These are phyloP conservation scores for Rosa hybrid DNA, from an alignment of 331 rosid species.

Conservation along the genomic window DNA sequence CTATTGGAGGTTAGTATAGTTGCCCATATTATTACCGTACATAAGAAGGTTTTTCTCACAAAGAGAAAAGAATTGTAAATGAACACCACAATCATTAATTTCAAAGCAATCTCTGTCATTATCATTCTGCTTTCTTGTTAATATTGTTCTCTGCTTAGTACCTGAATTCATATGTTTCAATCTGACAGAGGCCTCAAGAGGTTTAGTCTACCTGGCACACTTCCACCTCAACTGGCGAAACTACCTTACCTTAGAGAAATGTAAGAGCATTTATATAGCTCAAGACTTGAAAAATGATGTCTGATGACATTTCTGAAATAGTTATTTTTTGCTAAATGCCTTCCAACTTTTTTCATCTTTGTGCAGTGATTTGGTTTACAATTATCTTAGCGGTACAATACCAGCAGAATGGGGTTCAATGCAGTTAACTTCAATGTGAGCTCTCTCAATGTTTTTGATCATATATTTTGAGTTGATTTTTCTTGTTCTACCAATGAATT, in stretches of 20 bases:
- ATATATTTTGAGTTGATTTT: slow-evolving; percentile 15
- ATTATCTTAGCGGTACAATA: slow-evolving; percentile 70
- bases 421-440: slow-evolving; percentile 59
- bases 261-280: slow-evolving; percentile 42
- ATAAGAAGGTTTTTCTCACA: background rate
- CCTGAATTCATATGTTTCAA: slow-evolving; percentile 18
- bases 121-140: background rate
- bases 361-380: slow-evolving; percentile 61
- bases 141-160: slow-evolving; percentile 6
- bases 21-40: background rate
- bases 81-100: background rate
- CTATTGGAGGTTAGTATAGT: slow-evolving; percentile 14
- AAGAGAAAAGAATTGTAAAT: background rate
- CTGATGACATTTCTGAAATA: background rate
- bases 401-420: slow-evolving; percentile 74
- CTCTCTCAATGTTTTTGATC: slow-evolving; percentile 15
- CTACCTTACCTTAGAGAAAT: slow-evolving; percentile 70
- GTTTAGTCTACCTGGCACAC: slow-evolving; percentile 65
- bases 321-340: background rate
- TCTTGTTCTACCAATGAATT: slow-evolving; percentile 28
- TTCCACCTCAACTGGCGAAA: slow-evolving; percentile 79
- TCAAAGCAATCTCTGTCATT: background rate
- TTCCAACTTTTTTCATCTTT: slow-evolving; percentile 1
- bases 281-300: background rate
- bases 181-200: slow-evolving; percentile 53